Percentiles rank a stretch among this genome's conserved stretches.
Evolutionary conservation across 1,139 yeast species (phyloP).

Genomic region (Candida glucosophila): DNA sequence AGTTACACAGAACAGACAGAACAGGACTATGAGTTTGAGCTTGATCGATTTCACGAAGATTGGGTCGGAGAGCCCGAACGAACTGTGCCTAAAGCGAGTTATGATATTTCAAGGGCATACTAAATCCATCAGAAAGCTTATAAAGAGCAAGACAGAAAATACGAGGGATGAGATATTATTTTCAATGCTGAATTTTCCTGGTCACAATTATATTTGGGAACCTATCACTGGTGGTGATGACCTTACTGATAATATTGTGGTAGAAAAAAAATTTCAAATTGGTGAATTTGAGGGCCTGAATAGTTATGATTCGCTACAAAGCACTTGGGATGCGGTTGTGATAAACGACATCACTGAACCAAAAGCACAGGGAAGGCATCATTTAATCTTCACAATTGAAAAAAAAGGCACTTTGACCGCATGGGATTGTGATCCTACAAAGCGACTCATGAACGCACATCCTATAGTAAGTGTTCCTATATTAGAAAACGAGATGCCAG

Average conservation of each 20-base stretch:
- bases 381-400: slow-evolving; percentile 41
- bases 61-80: slow-evolving; percentile 2
- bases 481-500: no score
- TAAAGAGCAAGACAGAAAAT: slow-evolving; percentile 42
- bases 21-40: slow-evolving; percentile 26
- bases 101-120: slow-evolving; percentile 76
- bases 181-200: slow-evolving; percentile 34
- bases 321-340: slow-evolving; percentile 25
- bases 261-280: slow-evolving; percentile 29
- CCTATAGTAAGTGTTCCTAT: no score
- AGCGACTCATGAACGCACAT: no score
- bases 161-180: slow-evolving; percentile 18
- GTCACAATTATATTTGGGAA: slow-evolving; percentile 62
- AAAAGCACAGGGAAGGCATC: slow-evolving; percentile 15
- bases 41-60: slow-evolving; percentile 11
- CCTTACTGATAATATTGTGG: slow-evolving; percentile 13
- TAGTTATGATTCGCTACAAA: slow-evolving; percentile 8
- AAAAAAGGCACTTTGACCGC: slow-evolving; percentile 47
- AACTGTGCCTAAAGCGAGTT: slow-evolving; percentile 12
- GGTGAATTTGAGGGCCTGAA: slow-evolving; percentile 8
- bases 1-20: slow-evolving; percentile 31
- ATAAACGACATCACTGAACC: slow-evolving; percentile 22
- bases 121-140: slow-evolving; percentile 62
- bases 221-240: slow-evolving; percentile 25
- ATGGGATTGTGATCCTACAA: slow-evolving; percentile 51